Base-by-base conservation (phyloP, 2,329 filamentous ascomycete genomes). In the Fusarium anguioides region DNA sequence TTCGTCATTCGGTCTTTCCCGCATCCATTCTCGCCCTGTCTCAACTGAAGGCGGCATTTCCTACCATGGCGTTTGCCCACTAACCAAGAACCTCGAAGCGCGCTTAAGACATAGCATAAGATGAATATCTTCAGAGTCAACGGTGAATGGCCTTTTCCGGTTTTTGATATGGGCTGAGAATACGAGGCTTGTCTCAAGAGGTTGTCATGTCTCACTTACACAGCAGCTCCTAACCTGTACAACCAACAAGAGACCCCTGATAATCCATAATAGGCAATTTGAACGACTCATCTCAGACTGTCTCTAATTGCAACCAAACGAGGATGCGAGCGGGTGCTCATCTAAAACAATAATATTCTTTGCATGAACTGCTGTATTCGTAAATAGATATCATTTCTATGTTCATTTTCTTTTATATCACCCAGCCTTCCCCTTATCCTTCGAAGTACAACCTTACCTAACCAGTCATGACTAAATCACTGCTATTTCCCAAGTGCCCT, bases 401-500 rank as follows among this genome's bases (percentile, higher is more conserved):
- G 41, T 46, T 41, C 24, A 31, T 33, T 39, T 45, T 31, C 24
- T 29, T 39, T 44, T 36, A 33, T n/a, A 33, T 52, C 21, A 18
- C 35, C 27, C 20, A 17, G 31, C 12, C 37, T 7, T 29, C 27
- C 27, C 27, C 9, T 26, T 15, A 24, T 23, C 26, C n/a, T 14
- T 29, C 31, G 56, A 52, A 21, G 12, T 18, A 56, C 26, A 41
- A 23, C 27, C n/a, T n/a, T n/a, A n/a, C 18, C 14, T 11, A 47
- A 37, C 8, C 35, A 27, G 9, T 27, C 33, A 20, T 52, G 52
- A 20, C 33, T 64, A 54, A 64, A 53, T 58, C 61, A 59, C 67
- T 64, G 18, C 61, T 39, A 39, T 60, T 50, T 27, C 50, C 46
- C 35, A 60, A 61, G 46, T 69, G 47, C 58, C 52, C 48, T 66